Base-by-base conservation (phyloP, 352 stramenopile species). In the Halophytophthora polymorphica region DNA sequence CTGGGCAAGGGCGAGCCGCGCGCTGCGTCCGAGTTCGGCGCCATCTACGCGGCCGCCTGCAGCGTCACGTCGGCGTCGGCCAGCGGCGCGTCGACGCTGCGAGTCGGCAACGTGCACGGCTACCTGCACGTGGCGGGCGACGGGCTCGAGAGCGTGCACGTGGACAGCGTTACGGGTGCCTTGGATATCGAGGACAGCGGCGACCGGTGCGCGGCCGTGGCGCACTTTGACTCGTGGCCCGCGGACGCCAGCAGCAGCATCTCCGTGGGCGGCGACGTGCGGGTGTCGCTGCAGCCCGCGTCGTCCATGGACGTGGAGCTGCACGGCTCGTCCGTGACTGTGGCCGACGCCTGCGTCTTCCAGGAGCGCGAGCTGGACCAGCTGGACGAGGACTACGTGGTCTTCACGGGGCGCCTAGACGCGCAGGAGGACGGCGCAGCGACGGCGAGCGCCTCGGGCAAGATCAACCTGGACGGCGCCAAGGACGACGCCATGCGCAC, bases 211-310 rank as follows among this genome's bases (percentile, higher is more conserved):
- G 10, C 56, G n/a, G 74, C 79, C 1, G 56, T 67, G 11, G 77
- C 78, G 8, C 83, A 93, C 54, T 93, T 90, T 57, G 83, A 93
- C 50, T 79, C 75, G 19, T 84, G 73, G 73, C 68, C 61, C n/a
- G 43, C 38, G 14, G 70, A 76, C 23, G 61, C 61, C 1, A 51
- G 50, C 15, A 90, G 73, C 50, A 82, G 68, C 45, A 83, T 93
- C 44, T 66, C 86, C n/a, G 75, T 86, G 10, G 77, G 69, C 21
- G 77, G 83, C 18, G 46, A 88, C 28, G 78, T 86, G 0, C 48
- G 41, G 13, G 67, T 93, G 22, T 93, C 83, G 15, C 59, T 93
- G 12, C 69, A 87, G 43, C 83, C 83, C 1, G 77, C 65, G 6
- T 61, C 76, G 1, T 43, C 62, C 0, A 75, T 89, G 13, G 60